A percentile compares a stretch with the other conserved stretches of the same genome.
phyloP scores from a whole-genome alignment of 2,329 filamentous ascomycete genomes.

The Xylariaceae sp. region DNA sequence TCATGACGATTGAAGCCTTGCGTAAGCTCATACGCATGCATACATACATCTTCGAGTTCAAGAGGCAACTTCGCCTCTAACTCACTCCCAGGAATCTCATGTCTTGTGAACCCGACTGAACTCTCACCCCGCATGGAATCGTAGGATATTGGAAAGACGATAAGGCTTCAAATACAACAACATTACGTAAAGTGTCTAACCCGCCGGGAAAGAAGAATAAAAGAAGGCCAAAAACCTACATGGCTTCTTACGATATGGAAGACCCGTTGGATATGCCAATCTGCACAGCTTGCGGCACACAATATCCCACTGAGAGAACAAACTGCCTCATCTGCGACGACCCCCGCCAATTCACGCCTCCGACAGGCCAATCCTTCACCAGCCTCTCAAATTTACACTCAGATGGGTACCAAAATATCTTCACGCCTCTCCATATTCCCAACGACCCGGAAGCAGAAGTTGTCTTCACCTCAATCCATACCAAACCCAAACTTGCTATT shows the following conservation, averaged over 20 bases:
- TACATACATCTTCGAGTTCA: no score
- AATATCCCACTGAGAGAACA: conserved; percentile 55
- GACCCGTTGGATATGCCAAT: conserved; percentile 42
- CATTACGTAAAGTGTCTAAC: no score
- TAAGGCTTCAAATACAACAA: no score
- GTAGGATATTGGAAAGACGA: no score
- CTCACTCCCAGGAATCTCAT: no score
- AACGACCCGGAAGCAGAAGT: conserved; percentile 30
- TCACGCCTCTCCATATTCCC: conserved; percentile 43
- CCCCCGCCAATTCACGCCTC: conserved; percentile 65
- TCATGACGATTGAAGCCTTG: no score
- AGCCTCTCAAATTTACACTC: conserved; percentile 47
- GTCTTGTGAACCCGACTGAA: no score
- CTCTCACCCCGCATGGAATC: no score
- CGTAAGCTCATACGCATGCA: no score
- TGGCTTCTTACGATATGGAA: conserved; percentile 24
- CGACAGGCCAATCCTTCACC: conserved; percentile 62
- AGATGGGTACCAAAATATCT: conserved; percentile 49
- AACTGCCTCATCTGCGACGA: conserved; percentile 72
- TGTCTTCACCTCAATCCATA: conserved; percentile 46
- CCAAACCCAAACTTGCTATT: conserved; percentile 62
- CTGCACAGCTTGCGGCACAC: conserved; percentile 67
- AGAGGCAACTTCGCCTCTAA: no score
- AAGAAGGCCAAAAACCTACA: no score
- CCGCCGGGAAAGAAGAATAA: no score